Conservation (phyloP, 1,139 yeast genomes). For the Yarrowia galli region DNA sequence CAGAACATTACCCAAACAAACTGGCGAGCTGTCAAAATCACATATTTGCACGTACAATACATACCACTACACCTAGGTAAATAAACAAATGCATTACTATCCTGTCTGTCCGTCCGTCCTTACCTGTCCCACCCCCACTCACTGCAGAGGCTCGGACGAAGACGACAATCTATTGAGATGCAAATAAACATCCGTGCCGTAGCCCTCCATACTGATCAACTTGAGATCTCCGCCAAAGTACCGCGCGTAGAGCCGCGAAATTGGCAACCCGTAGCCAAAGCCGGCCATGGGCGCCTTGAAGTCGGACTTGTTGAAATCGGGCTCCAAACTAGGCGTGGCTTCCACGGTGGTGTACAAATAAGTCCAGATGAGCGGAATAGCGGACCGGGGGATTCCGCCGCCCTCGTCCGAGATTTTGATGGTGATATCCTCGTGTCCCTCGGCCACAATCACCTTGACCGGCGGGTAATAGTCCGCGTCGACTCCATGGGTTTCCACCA, state of each 20-base stretch:
- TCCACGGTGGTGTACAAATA: slow-evolving; percentile 88
- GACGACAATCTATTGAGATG: slow-evolving; percentile 71
- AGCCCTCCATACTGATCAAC: slow-evolving; percentile 90
- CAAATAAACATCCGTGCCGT: slow-evolving; percentile 90
- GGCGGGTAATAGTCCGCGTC: slow-evolving; percentile 76
- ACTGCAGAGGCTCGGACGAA: slow-evolving; percentile 58
- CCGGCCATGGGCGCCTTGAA: slow-evolving; percentile 95
- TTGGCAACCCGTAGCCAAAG: slow-evolving; percentile 89
- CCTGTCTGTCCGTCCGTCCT: no score
- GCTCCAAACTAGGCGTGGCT: slow-evolving; percentile 71
- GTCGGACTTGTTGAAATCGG: slow-evolving; percentile 59
- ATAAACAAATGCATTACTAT: no score
- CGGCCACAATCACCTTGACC: slow-evolving; percentile 86
- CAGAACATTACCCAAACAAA: no score
- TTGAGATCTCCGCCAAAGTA: slow-evolving; percentile 92
- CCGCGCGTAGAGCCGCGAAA: slow-evolving; percentile 82
- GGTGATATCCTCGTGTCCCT: slow-evolving; percentile 92
- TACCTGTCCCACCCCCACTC: slow-evolving; percentile 38
- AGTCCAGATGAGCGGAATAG: slow-evolving; percentile 88
- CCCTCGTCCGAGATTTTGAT: slow-evolving; percentile 93
- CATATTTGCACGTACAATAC: no score
- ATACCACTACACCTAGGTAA: no score
- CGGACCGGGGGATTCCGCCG: slow-evolving; percentile 89
- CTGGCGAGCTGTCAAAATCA: no score
- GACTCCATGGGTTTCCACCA: slow-evolving; percentile 72